phyloP scores from a whole-genome alignment of 306 rosid species.

The Vigna unguiculata region DNA sequence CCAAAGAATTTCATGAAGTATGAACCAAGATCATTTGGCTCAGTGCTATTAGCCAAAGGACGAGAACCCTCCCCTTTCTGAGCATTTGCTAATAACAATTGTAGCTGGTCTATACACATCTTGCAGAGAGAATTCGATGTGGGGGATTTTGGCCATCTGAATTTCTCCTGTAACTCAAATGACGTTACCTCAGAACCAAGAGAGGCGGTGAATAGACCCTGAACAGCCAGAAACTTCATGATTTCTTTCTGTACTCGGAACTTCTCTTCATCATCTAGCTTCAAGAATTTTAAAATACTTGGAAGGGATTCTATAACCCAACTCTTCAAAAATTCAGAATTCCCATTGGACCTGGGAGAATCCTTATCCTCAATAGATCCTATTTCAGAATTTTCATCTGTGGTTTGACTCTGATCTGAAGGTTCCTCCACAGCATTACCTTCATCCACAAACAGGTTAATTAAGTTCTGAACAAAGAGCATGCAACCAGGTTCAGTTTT shows the following conservation, averaged over 20 bases:
- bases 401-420: conserved; percentile 97
- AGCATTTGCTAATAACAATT: conserved; percentile 74
- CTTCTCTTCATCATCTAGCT: conserved; percentile 74
- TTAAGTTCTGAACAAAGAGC: conserved; percentile 83
- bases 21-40: conserved; percentile 81
- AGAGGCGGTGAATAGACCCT: conserved; percentile 90
- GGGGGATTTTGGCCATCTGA: conserved; percentile 94
- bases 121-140: conserved; percentile 84
- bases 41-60: conserved; percentile 54
- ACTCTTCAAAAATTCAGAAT: conserved; percentile 78
- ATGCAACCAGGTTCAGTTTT: conserved; percentile 83
- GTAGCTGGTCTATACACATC: conserved; percentile 93
- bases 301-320: conserved; percentile 96
- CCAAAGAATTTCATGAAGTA: conserved; percentile 89
- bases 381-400: conserved; percentile 94
- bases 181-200: conserved; percentile 96
- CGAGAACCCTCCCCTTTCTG: conserved; percentile 80
- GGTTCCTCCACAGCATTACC: conserved; percentile 85
- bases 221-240: conserved; percentile 91
- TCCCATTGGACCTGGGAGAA: conserved; percentile 61
- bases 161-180: conserved; percentile 85
- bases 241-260: conserved; percentile 75
- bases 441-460: conserved; percentile 85
- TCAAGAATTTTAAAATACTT: conserved; percentile 70
- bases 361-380: conserved; percentile 89